These are phyloP conservation scores for Danielozyma ontarioensis DNA, from an alignment of 805 yeast species.

Conservation along the genomic window DNA sequence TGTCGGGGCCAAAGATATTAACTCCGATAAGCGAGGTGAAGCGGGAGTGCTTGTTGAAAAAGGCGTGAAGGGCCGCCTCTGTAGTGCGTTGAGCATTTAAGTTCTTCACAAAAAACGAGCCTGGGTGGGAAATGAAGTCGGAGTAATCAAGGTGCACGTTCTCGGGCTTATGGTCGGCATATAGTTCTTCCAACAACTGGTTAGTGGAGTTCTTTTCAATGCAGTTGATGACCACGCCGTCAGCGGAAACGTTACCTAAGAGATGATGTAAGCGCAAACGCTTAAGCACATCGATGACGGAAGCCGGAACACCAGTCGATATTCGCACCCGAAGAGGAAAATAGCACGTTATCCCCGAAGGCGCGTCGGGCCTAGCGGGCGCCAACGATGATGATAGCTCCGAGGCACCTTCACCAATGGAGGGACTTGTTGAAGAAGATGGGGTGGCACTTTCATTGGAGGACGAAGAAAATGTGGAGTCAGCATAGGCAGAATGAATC, in stretches of 20 bases:
- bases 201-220: constrained; percentile 5
- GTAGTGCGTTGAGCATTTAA: constrained; percentile 26
- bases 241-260: constrained; percentile 5
- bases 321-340: background rate
- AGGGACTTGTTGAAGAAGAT: too few relatives aligned
- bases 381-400: too few relatives aligned
- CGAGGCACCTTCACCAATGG: too few relatives aligned
- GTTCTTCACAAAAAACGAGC: constrained; percentile 52
- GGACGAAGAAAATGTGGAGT: too few relatives aligned
- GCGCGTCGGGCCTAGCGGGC: too few relatives aligned
- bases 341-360: too few relatives aligned
- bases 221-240: constrained; percentile 7
- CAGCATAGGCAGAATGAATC: too few relatives aligned
- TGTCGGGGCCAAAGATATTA: constrained; percentile 14
- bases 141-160: constrained; percentile 19
- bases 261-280: constrained; percentile 1
- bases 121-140: constrained; percentile 47
- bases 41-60: constrained; percentile 13
- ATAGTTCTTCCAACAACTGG: background rate
- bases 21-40: constrained; percentile 16
- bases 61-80: constrained; percentile 24
- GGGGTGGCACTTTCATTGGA: too few relatives aligned
- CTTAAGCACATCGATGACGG: background rate
- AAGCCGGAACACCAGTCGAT: background rate
- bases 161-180: too few relatives aligned